Evolutionary conservation across 805 yeast species (phyloP), one percentile per base, ranked within the genome.

Genomic region (Candida ortonii): DNA sequence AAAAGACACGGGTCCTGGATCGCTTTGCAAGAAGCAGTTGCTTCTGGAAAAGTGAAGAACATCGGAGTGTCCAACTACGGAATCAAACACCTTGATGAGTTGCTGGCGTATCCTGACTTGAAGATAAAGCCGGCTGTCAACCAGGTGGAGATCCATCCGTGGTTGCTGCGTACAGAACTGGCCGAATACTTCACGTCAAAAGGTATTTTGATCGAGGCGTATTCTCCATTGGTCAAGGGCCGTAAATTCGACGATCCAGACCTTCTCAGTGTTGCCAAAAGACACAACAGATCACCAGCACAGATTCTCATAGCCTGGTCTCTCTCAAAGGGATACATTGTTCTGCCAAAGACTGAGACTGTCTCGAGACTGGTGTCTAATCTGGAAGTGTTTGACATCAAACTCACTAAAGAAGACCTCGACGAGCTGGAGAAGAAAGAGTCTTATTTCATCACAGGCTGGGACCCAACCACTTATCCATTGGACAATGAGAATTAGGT

Each of bases 241-340:
- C 46, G 39, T 19, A 70, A 65, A 43, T 49, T 76, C 24, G 51
- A 58, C 28, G 78, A 74, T 46, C 64, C 68, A 0, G 64, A 59
- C 13, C 28, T 76, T 12, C 25, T 57, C 6, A 59, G 51, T 16
- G 62, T 81, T 39, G 73, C 78, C 35, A 51, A 64, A 28, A 74
- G 73, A 46, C 71, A 69, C 38, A 61, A 62, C 2, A 64, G 68
- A 24, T 51, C 76, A 7, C 65, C 74, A 13, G 80, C 77, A 8
- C 84, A 81, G 47, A 69, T 82, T 15, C 60, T 83, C 41, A 63
- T 82, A 33, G 71, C 78, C 43, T 84, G 90, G 90, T 73, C 83
- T 1, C 62, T 73, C 29, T 70, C 72, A 40, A 76, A 78, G 47
- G 87, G 86, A 2, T 73, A 70, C 43, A 65, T 82, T 22, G 44